Conservation (phyloP, 164 flowering plant species). For the Protea cynaroides region DNA sequence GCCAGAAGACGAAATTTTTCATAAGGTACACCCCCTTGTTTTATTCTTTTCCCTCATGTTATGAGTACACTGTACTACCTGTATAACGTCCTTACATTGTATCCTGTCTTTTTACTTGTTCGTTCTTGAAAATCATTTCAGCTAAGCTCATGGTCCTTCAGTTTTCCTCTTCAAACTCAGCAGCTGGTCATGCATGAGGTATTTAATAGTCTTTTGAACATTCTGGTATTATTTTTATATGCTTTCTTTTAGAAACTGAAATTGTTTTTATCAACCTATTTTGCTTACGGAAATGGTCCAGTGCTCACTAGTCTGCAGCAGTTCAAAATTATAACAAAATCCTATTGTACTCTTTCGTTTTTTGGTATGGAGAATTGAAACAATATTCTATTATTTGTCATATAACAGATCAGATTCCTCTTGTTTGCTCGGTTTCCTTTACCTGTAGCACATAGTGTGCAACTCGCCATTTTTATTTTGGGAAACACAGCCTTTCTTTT, state of each 20-base stretch:
- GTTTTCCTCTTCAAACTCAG: constrained; percentile 46
- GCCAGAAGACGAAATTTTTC: constrained; percentile 92
- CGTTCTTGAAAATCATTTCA: constrained; percentile 26
- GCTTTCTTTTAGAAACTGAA: neutral
- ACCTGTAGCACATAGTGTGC: too few relatives aligned
- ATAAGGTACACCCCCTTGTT: constrained; percentile 38
- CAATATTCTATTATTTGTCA: too few relatives aligned
- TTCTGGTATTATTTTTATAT: neutral
- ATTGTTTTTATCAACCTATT: neutral
- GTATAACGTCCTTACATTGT: neutral
- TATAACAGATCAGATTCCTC: too few relatives aligned
- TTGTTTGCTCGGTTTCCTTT: too few relatives aligned
- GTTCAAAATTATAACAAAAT: too few relatives aligned
- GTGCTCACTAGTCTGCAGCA: neutral
- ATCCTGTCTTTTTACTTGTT: neutral
- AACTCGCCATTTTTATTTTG: too few relatives aligned
- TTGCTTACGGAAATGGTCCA: neutral
- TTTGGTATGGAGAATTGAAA: too few relatives aligned
- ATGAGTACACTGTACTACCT: neutral
- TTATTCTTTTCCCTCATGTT: too few relatives aligned
- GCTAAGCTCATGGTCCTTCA: constrained; percentile 80
- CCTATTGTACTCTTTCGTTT: too few relatives aligned
- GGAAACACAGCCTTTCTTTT: too few relatives aligned
- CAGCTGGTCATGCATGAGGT: constrained; percentile 49
- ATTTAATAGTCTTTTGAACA: constrained; percentile 14